A percentile compares a stretch with the other conserved stretches of the same genome.
These are phyloP conservation scores for Drechslerella coelobrocha DNA, from an alignment of 2,329 filamentous ascomycete species.

Conservation along the genomic window DNA sequence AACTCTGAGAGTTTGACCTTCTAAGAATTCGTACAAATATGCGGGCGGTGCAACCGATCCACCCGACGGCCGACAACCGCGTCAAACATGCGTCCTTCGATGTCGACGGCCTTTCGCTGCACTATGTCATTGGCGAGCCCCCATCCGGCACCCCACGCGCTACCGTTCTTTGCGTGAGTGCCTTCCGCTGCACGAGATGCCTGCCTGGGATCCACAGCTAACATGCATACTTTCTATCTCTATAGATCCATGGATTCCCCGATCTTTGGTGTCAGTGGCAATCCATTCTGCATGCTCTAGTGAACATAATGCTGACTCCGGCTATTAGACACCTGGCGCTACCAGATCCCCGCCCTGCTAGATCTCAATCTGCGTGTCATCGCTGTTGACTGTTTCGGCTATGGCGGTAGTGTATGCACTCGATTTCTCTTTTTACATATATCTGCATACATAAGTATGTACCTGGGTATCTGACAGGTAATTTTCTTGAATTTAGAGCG, in stretches of 20 bases:
- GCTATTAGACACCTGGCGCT: slow-evolving; percentile 72
- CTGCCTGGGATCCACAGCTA: too few relatives aligned
- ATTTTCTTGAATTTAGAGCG: too few relatives aligned
- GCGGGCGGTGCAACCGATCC: slow-evolving; percentile 50
- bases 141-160: slow-evolving; percentile 47
- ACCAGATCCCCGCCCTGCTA: slow-evolving; percentile 80
- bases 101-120: slow-evolving; percentile 55
- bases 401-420: slow-evolving; percentile 70
- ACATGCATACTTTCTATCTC: slow-evolving; percentile 27
- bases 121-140: slow-evolving; percentile 55
- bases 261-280: slow-evolving; percentile 54
- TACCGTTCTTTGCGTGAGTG: slow-evolving; percentile 53
- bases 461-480: too few relatives aligned
- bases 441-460: not conserved
- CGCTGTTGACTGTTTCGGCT: slow-evolving; percentile 85
- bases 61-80: slow-evolving; percentile 53
- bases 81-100: slow-evolving; percentile 54
- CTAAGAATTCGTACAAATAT: too few relatives aligned
- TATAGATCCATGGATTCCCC: slow-evolving; percentile 55
- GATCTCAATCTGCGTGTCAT: slow-evolving; percentile 78
- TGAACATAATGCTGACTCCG: not conserved
- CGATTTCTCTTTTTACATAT: not conserved
- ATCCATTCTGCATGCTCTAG: not conserved
- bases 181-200: not conserved
- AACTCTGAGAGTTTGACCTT: too few relatives aligned